Conservation (phyloP, 2,329 filamentous ascomycete genomes). For the Sclerotiophoma versabilis region DNA sequence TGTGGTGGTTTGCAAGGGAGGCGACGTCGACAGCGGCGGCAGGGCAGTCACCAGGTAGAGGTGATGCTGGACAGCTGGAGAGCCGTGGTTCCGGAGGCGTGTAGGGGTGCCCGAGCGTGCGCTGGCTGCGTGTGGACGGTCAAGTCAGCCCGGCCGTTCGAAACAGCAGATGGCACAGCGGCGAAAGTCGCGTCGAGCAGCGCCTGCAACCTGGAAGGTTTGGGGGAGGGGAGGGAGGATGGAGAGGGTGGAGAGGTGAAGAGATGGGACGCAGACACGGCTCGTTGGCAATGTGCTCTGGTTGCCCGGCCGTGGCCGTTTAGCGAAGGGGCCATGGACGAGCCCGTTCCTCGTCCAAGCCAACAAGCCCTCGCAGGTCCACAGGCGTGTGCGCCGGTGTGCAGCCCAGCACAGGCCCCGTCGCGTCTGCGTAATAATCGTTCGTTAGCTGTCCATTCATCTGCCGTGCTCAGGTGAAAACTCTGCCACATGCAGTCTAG, state of each 20-base stretch:
- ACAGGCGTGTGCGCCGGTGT: not conserved
- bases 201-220: conserved; percentile 27
- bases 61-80: conserved; percentile 16
- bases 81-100: conserved; percentile 20
- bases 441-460: conserved; percentile 31
- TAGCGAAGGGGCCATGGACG: conserved; percentile 24
- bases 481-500: conserved; percentile 32
- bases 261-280: conserved; percentile 16
- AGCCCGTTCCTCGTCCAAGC: conserved; percentile 14
- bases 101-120: conserved; percentile 25
- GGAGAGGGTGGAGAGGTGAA: conserved; percentile 18
- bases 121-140: conserved; percentile 15
- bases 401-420: conserved; percentile 3
- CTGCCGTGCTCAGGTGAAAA: conserved; percentile 23
- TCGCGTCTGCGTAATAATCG: conserved; percentile 26
- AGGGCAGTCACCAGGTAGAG: conserved; percentile 13
- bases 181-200: conserved; percentile 28
- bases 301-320: conserved; percentile 22
- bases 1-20: conserved; percentile 9
- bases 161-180: conserved; percentile 29
- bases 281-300: conserved; percentile 17
- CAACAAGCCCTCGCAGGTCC: conserved; percentile 8
- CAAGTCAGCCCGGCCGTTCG: conserved; percentile 28
- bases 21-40: conserved; percentile 8
- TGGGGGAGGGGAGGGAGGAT: conserved; percentile 15